phyloP scores from a whole-genome alignment of 2,329 filamentous ascomycete genomes.

The Ciborinia camelliae region DNA sequence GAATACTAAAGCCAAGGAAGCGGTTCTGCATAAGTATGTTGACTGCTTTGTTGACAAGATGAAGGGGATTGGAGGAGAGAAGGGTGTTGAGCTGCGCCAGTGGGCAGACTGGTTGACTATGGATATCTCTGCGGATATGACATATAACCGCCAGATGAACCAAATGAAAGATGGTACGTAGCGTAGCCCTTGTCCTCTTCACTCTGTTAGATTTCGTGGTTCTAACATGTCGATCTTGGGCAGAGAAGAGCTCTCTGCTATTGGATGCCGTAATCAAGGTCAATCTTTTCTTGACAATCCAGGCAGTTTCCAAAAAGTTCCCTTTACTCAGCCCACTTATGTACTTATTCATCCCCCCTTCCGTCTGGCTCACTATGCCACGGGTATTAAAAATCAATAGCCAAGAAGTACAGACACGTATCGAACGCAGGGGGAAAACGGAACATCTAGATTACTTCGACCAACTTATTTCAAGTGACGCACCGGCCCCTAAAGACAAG shows the following conservation, averaged over 20 bases:
- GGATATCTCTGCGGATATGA: slow-evolving; percentile 19
- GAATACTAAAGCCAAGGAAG: slow-evolving; percentile 14
- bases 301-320: background rate
- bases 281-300: background rate
- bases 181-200: background rate
- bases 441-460: slow-evolving; percentile 2
- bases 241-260: background rate
- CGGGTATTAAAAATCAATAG: background rate
- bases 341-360: background rate
- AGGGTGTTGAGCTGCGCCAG: slow-evolving; percentile 5
- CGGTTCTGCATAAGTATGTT: slow-evolving; percentile 13
- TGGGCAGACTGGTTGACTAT: slow-evolving; percentile 18
- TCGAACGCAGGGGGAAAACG: background rate
- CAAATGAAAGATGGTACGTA: slow-evolving; percentile 19
- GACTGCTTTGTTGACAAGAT: slow-evolving; percentile 16
- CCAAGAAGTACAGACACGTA: background rate
- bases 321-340: background rate
- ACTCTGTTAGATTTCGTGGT: background rate
- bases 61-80: slow-evolving; percentile 2
- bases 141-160: slow-evolving; percentile 10
- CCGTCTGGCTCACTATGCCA: background rate
- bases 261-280: background rate
- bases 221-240: background rate
- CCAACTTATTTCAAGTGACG: background rate
- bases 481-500: slow-evolving; percentile 4